Evolutionary conservation across 2,329 filamentous ascomycete species (phyloP).

Genomic region (Tothia fuscella): DNA sequence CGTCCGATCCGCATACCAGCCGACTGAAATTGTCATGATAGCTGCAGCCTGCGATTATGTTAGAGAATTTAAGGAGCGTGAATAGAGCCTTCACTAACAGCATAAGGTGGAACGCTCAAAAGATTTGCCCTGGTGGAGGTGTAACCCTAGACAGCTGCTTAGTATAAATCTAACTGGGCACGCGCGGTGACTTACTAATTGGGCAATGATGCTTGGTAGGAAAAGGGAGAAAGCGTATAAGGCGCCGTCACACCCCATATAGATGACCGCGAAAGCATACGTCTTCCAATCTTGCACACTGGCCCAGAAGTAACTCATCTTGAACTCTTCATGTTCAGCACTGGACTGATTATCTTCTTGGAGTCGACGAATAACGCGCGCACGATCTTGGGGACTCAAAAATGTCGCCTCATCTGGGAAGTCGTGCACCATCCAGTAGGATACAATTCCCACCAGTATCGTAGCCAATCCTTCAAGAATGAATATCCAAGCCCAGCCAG

Average conservation of each 20-base stretch:
- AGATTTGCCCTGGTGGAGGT: constrained; percentile 54
- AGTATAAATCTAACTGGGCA: too few species aligned
- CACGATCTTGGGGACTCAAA: constrained; percentile 56
- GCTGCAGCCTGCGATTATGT: too few species aligned
- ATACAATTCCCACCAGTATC: constrained; percentile 52
- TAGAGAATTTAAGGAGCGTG: too few species aligned
- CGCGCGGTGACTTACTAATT: too few species aligned
- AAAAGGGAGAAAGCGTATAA: constrained; percentile 70
- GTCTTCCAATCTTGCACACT: constrained; percentile 77
- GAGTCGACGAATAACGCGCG: constrained; percentile 59
- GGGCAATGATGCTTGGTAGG: constrained; percentile 63
- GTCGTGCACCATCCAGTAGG: constrained; percentile 71
- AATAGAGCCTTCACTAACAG: too few species aligned
- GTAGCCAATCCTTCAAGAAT: constrained; percentile 49
- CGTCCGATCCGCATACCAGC: constrained; percentile 66
- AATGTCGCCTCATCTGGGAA: constrained; percentile 70
- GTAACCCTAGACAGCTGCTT: too few species aligned
- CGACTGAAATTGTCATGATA: constrained; percentile 54
- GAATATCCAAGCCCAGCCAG: constrained; percentile 35
- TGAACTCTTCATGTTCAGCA: constrained; percentile 65
- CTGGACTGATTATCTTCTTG: constrained; percentile 59
- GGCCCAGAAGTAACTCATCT: constrained; percentile 58
- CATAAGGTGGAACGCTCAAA: constrained; percentile 66
- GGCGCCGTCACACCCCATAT: constrained; percentile 63
- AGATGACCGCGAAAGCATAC: constrained; percentile 60